Conservation (phyloP, 2,329 filamentous ascomycete species). For the Alternaria sp. region DNA sequence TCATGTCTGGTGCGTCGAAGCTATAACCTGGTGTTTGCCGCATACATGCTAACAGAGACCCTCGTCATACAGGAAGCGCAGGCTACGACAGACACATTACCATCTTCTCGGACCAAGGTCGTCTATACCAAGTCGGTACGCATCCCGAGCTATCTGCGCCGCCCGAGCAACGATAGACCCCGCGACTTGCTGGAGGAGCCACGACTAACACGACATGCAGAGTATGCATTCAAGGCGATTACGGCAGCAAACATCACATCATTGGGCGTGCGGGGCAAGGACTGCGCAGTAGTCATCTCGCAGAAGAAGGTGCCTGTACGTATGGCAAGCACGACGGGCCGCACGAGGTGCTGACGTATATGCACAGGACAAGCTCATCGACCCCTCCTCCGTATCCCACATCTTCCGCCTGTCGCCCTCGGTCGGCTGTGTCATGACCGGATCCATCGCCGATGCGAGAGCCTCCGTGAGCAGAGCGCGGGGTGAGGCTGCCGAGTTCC, state of each 20-base stretch:
- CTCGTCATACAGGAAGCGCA: constrained; percentile 45
- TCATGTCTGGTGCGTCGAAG: constrained; percentile 51
- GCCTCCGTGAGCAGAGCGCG: constrained; percentile 91
- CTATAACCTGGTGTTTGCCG: constrained; percentile 18
- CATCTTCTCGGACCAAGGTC: constrained; percentile 98
- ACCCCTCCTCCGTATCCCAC: constrained; percentile 94
- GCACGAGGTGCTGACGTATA: constrained; percentile 13
- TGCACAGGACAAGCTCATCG: constrained; percentile 93
- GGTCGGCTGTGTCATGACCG: constrained; percentile 97
- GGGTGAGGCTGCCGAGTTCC: constrained; percentile 95
- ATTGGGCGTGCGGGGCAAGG: constrained; percentile 92
- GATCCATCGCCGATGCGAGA: constrained; percentile 95
- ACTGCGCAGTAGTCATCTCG: constrained; percentile 94
- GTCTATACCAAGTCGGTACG: constrained; percentile 99
- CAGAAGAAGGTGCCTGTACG: constrained; percentile 99
- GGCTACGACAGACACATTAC: constrained; percentile 99
- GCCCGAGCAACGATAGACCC: neutral
- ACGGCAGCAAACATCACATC: constrained; percentile 99
- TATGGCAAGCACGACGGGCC: constrained; percentile 24
- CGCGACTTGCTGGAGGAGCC: neutral
- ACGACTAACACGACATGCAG: constrained; percentile 55
- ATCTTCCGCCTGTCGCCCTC: constrained; percentile 96
- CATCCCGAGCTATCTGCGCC: constrained; percentile 7
- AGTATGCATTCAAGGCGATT: constrained; percentile 99
- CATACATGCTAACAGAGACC: constrained; percentile 38